Conservation (phyloP, 2,329 filamentous ascomycete species). For the Achaetomium macrosporum region DNA sequence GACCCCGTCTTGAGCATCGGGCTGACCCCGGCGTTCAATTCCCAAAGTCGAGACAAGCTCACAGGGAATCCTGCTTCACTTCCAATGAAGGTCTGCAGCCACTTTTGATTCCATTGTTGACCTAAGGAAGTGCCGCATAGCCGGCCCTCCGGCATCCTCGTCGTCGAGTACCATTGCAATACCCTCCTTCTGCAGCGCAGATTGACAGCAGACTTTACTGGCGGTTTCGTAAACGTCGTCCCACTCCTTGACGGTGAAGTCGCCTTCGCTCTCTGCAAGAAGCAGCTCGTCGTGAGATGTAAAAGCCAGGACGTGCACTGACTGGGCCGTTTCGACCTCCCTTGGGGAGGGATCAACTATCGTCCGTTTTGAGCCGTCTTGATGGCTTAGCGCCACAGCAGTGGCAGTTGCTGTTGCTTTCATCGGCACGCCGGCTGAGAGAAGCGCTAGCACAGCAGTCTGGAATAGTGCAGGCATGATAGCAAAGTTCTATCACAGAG, state of each 20-base stretch:
- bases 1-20: background rate
- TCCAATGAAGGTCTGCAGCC: slow-evolving; percentile 51
- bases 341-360: slow-evolving; percentile 57
- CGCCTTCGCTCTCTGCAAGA: slow-evolving; percentile 74
- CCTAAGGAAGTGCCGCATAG: slow-evolving; percentile 56
- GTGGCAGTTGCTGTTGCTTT: slow-evolving; percentile 64
- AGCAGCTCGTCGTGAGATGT: slow-evolving; percentile 68
- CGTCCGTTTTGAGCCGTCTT: slow-evolving; percentile 37
- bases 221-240: slow-evolving; percentile 61
- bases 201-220: slow-evolving; percentile 55
- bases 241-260: slow-evolving; percentile 72
- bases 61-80: slow-evolving; percentile 32
- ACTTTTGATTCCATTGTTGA: slow-evolving; percentile 54
- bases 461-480: slow-evolving; percentile 79
- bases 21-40: background rate
- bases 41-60: background rate
- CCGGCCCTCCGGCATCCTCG: slow-evolving; percentile 38
- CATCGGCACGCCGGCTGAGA: slow-evolving; percentile 78
- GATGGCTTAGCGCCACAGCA: slow-evolving; percentile 52
- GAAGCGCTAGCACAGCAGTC: slow-evolving; percentile 67
- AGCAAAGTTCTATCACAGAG: slow-evolving; percentile 57
- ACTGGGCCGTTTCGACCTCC: slow-evolving; percentile 57
- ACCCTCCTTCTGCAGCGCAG: slow-evolving; percentile 32
- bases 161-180: slow-evolving; percentile 43
- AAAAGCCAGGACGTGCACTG: slow-evolving; percentile 79